Conservation (phyloP, 495 filamentous ascomycete species). For the Aspergillus avenaceus region DNA sequence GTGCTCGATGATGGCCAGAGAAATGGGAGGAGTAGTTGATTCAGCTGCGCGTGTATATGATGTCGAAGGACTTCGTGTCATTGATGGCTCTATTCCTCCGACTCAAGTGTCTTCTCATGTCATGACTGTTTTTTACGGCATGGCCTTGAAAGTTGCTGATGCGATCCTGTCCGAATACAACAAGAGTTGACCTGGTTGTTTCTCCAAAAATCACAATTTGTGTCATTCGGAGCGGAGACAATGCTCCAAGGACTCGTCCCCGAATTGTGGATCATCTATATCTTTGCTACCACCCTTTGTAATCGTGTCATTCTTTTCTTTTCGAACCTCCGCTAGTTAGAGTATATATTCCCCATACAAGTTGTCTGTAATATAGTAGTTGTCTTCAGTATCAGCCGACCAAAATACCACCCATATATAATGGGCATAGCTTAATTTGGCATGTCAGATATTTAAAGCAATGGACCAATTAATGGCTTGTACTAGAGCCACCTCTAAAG, state of each 20-base stretch:
- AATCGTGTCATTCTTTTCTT: too few relatives aligned
- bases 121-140: slow-evolving; percentile 37
- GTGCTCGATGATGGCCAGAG: slow-evolving; percentile 43
- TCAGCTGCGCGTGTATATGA: slow-evolving; percentile 41
- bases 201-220: background rate
- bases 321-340: too few relatives aligned
- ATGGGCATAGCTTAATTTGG: too few relatives aligned
- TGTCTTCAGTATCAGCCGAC: too few relatives aligned
- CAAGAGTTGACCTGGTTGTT: background rate
- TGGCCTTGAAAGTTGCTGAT: slow-evolving; percentile 40
- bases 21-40: slow-evolving; percentile 46
- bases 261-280: too few relatives aligned
- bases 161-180: slow-evolving; percentile 10
- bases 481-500: too few relatives aligned
- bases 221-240: background rate
- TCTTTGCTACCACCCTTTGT: too few relatives aligned
- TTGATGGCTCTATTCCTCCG: slow-evolving; percentile 42
- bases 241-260: background rate
- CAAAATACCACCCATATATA: too few relatives aligned
- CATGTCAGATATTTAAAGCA: too few relatives aligned
- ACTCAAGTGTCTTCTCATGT: slow-evolving; percentile 29
- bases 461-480: too few relatives aligned
- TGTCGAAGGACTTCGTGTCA: slow-evolving; percentile 39
- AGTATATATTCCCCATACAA: too few relatives aligned
- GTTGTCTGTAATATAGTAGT: too few relatives aligned